Percentiles rank a stretch among this genome's conserved stretches.
Evolutionary conservation across 805 yeast genomes (phyloP).

Genomic region (Wickerhamiella dianesei): DNA sequence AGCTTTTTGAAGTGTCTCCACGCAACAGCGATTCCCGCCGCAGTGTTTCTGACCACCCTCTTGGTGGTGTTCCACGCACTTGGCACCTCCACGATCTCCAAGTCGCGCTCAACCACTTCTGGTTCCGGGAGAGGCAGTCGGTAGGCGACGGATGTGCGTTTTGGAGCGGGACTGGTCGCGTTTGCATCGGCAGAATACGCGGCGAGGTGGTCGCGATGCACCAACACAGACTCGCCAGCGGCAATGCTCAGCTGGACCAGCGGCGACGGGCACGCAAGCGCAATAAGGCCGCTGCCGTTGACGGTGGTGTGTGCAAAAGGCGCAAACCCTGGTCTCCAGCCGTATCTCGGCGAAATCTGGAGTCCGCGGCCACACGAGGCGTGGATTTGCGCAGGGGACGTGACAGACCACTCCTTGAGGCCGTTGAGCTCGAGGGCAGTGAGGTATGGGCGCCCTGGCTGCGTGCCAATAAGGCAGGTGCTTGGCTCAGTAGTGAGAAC

Average conservation of each 20-base stretch:
- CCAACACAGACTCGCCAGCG: slow-evolving; percentile 29
- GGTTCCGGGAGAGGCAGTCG: slow-evolving; percentile 1
- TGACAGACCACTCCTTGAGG: slow-evolving; percentile 32
- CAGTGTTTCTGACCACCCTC: slow-evolving; percentile 1
- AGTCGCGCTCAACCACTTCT: background rate
- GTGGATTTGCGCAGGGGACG: slow-evolving; percentile 28
- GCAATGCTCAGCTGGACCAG: slow-evolving; percentile 28
- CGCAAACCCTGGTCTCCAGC: slow-evolving; percentile 15
- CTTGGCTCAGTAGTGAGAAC: slow-evolving; percentile 15
- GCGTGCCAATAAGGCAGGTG: slow-evolving; percentile 13
- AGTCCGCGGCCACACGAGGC: slow-evolving; percentile 35
- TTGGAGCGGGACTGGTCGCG: slow-evolving; percentile 5
- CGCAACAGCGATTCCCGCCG: background rate
- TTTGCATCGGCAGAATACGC: slow-evolving; percentile 28
- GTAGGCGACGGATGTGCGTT: slow-evolving; percentile 4
- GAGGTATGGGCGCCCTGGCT: slow-evolving; percentile 12
- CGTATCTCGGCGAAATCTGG: slow-evolving; percentile 18
- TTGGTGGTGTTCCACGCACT: background rate
- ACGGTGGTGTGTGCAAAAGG: slow-evolving; percentile 24
- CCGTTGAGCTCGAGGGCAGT: slow-evolving; percentile 30
- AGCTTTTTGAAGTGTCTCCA: slow-evolving; percentile 1
- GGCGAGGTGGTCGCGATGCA: slow-evolving; percentile 30
- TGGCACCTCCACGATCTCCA: background rate
- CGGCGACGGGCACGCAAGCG: slow-evolving; percentile 31
- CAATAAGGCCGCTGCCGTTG: slow-evolving; percentile 35